phyloP scores from a whole-genome alignment of 371 early-diverging fungal species.

The Capniomyces stellatus region DNA sequence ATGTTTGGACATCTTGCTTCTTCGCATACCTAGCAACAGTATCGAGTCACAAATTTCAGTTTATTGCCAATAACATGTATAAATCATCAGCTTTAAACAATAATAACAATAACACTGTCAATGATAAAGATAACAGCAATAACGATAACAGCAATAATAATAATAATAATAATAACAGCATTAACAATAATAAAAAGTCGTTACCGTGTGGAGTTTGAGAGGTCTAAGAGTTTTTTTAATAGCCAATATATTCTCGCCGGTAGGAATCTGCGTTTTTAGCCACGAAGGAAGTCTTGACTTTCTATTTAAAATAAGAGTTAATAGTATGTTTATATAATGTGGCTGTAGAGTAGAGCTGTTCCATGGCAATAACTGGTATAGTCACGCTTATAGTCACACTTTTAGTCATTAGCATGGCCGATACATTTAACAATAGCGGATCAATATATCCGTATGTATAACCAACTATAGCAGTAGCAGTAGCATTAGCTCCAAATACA shows the following conservation, averaged over 20 bases:
- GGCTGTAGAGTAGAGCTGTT: not conserved
- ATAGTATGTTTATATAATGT: not conserved
- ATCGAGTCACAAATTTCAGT: no score
- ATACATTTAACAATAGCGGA: not conserved
- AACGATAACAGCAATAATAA: not conserved
- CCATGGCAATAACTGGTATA: not conserved
- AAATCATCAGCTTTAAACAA: no score
- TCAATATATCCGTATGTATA: not conserved
- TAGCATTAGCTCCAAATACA: not conserved
- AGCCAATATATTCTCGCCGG: slow-evolving; percentile 54
- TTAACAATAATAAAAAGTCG: not conserved
- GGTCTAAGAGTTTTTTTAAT: slow-evolving; percentile 83
- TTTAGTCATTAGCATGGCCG: not conserved
- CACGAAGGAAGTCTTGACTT: slow-evolving; percentile 69
- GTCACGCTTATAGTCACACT: not conserved
- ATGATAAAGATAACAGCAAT: not conserved
- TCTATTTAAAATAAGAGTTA: not conserved
- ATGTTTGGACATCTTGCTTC: slow-evolving; percentile 97
- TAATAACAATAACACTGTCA: not conserved
- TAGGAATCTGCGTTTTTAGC: slow-evolving; percentile 87
- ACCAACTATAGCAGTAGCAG: not conserved
- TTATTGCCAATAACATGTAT: no score
- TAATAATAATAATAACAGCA: not conserved
- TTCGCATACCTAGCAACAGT: slow-evolving; percentile 30
- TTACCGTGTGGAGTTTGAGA: slow-evolving; percentile 71